Percentiles rank a stretch among this genome's conserved stretches.
These are phyloP conservation scores for Scalesia atractyloides DNA, from an alignment of 129 eudicot genomes.

Conservation along the genomic window DNA sequence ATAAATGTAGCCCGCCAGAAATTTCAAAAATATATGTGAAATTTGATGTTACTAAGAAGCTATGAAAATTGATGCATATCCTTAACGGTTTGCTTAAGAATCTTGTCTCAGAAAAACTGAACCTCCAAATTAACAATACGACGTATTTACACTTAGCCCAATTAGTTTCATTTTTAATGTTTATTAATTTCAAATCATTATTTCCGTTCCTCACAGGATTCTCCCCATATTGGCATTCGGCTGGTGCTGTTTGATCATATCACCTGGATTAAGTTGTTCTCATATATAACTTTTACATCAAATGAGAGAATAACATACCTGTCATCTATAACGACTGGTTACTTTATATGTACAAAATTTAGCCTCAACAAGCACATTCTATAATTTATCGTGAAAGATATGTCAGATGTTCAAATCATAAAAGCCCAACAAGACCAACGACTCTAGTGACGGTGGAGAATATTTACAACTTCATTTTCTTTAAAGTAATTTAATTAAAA, in stretches of 20 bases:
- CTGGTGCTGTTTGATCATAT: background rate
- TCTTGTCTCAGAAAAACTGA: background rate
- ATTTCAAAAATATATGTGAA: background rate
- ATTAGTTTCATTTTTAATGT: background rate
- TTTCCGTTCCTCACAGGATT: background rate
- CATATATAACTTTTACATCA: background rate
- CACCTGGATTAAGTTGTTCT: conserved; percentile 6
- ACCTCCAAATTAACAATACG: background rate
- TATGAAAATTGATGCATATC: background rate
- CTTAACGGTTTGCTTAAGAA: background rate
- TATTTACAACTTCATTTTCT: background rate
- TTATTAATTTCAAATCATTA: background rate
- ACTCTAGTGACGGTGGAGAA: background rate
- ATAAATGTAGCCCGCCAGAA: conserved; percentile 2
- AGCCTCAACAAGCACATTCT: background rate
- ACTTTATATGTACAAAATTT: background rate
- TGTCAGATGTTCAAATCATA: background rate
- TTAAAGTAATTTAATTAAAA: background rate
- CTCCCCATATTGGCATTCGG: background rate
- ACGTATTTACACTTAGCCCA: background rate
- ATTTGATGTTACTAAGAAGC: background rate
- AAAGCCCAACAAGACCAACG: conserved; percentile 2
- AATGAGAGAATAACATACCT: background rate
- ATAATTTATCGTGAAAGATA: background rate
- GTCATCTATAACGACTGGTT: background rate